phyloP scores from a whole-genome alignment of 495 filamentous ascomycete genomes.

The Neurospora sp. region DNA sequence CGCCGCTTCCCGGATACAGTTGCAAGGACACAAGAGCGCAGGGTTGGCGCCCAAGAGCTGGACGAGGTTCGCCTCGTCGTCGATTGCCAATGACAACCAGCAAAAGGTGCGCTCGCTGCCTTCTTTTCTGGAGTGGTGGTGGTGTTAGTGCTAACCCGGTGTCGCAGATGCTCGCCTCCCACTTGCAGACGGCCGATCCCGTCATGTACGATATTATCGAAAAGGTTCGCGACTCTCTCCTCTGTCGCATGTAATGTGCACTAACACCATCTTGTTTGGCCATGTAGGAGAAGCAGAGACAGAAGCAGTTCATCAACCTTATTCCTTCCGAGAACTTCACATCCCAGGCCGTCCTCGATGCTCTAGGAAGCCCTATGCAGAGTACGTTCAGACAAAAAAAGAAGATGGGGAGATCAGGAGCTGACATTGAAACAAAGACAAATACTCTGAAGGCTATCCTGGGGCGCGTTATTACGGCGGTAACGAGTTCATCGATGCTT shows the following conservation, averaged over 20 bases:
- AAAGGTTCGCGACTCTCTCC: constrained; percentile 48
- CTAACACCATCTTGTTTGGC: constrained; percentile 2
- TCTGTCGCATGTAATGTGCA: not conserved
- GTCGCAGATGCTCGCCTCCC: constrained; percentile 62
- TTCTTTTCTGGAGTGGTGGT: not conserved
- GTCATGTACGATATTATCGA: constrained; percentile 77
- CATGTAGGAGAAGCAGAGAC: constrained; percentile 80
- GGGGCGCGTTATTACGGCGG: constrained; percentile 96
- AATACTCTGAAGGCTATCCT: constrained; percentile 97
- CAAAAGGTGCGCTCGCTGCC: constrained; percentile 42
- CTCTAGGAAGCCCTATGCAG: constrained; percentile 96
- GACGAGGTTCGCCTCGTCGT: constrained; percentile 33
- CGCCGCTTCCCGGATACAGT: not conserved
- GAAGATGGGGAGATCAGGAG: not conserved
- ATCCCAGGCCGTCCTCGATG: constrained; percentile 92
- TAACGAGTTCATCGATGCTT: constrained; percentile 89
- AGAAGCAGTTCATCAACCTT: constrained; percentile 97
- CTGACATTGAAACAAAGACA: constrained; percentile 48
- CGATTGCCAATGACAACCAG: constrained; percentile 48
- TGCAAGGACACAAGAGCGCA: constrained; percentile 3
- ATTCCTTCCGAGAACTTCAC: constrained; percentile 99
- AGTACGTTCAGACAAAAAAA: constrained; percentile 44
- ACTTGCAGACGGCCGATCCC: constrained; percentile 78
- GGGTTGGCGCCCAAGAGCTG: not conserved
- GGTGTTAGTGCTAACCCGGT: not conserved